Percentiles rank a stretch among this genome's conserved stretches.
Evolutionary conservation across 1,139 yeast species (phyloP).

Genomic region (Williopsis jadinii): DNA sequence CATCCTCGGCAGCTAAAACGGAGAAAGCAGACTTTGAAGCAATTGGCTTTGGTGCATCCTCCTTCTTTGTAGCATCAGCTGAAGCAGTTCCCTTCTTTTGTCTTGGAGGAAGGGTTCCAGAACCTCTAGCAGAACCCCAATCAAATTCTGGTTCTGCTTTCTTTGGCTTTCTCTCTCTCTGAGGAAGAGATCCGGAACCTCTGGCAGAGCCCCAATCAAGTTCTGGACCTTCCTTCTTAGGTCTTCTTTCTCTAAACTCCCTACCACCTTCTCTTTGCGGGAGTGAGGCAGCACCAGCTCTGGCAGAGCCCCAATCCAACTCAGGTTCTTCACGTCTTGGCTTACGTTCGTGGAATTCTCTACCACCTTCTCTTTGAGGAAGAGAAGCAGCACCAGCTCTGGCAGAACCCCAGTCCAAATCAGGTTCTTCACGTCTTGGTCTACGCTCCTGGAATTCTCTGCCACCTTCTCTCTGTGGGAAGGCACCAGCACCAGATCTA

Average conservation of each 20-base stretch:
- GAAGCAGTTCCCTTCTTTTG: slow-evolving; percentile 18
- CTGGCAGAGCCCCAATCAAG: slow-evolving; percentile 37
- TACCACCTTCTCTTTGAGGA: slow-evolving; percentile 29
- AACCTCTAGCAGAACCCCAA: slow-evolving; percentile 31
- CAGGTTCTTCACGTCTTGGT: slow-evolving; percentile 35
- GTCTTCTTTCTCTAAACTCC: slow-evolving; percentile 23
- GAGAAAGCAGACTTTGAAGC: slow-evolving; percentile 56
- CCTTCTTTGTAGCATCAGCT: slow-evolving; percentile 23
- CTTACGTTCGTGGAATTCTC: slow-evolving; percentile 5
- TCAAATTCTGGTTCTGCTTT: slow-evolving; percentile 38
- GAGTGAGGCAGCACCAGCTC: slow-evolving; percentile 18
- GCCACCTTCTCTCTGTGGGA: slow-evolving; percentile 29
- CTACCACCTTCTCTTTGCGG: slow-evolving; percentile 29
- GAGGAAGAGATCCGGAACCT: slow-evolving; percentile 16
- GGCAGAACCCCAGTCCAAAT: slow-evolving; percentile 39
- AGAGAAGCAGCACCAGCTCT: slow-evolving; percentile 20
- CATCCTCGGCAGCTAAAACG: slow-evolving; percentile 62
- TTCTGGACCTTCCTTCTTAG: slow-evolving; percentile 34
- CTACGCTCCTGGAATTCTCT: slow-evolving; percentile 3
- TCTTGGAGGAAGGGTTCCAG: slow-evolving; percentile 20
- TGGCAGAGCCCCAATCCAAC: slow-evolving; percentile 38
- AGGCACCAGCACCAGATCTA: slow-evolving; percentile 19
- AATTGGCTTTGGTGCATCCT: slow-evolving; percentile 34
- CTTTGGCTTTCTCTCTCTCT: slow-evolving; percentile 27
- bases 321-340: slow-evolving; percentile 35